phyloP scores from a whole-genome alignment of 768 basidiomycete species.

The Lanmaoa pseudosensibilis region DNA sequence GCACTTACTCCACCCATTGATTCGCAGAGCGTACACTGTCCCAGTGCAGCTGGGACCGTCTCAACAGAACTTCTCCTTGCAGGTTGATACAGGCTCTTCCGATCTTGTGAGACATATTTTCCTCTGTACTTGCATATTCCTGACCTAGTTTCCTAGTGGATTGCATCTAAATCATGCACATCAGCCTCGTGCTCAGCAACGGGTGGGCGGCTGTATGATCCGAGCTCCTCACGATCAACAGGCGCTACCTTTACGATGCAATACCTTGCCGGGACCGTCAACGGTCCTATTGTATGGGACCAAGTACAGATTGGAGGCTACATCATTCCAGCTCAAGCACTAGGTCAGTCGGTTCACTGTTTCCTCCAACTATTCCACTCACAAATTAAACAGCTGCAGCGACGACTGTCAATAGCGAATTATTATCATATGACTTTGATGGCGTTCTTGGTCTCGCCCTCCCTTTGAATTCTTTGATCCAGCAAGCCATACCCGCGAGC shows the following conservation, averaged over 20 bases:
- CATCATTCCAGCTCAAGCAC: conserved; percentile 60
- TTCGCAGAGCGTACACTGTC: conserved; percentile 62
- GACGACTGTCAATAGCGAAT: conserved; percentile 51
- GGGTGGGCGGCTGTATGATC: conserved; percentile 54
- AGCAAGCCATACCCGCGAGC: conserved; percentile 47
- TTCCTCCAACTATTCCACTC: neutral
- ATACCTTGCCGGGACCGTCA: conserved; percentile 60
- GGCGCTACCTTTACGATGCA: conserved; percentile 46
- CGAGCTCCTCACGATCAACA: conserved; percentile 46
- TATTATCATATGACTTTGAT: conserved; percentile 53
- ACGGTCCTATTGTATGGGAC: conserved; percentile 73
- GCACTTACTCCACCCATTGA: neutral
- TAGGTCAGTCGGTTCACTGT: conserved; percentile 46
- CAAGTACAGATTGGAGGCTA: conserved; percentile 62
- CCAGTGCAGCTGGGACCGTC: conserved; percentile 52
- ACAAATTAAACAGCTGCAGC: conserved; percentile 53
- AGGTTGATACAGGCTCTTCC: conserved; percentile 81
- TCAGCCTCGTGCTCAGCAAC: conserved; percentile 50
- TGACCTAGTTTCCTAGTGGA: conserved; percentile 53
- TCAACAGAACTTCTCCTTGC: conserved; percentile 55
- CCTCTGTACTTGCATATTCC: neutral
- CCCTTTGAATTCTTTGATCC: conserved; percentile 69
- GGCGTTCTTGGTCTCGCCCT: conserved; percentile 79
- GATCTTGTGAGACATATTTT: conserved; percentile 58
- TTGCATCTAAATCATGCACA: conserved; percentile 66